Conservation (phyloP, 768 basidiomycete species). For the Auriscalpium microsporum region DNA sequence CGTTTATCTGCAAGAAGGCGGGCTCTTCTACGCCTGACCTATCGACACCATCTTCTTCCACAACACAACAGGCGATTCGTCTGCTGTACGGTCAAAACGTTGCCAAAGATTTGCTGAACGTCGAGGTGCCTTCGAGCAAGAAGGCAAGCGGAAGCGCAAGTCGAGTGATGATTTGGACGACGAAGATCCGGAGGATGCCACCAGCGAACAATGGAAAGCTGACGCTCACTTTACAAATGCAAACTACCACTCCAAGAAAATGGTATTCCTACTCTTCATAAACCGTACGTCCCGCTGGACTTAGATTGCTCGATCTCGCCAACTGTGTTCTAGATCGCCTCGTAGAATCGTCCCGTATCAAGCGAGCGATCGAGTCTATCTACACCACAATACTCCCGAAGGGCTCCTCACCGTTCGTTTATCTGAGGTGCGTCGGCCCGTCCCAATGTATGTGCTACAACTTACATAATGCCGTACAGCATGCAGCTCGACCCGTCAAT, state of each 20-base stretch:
- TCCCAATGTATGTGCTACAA: neutral
- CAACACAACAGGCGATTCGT: conserved; percentile 61
- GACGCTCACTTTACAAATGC: conserved; percentile 76
- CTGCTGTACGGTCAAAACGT: conserved; percentile 75
- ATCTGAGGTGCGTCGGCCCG: conserved; percentile 60
- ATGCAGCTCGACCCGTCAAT: conserved; percentile 76
- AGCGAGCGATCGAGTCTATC: conserved; percentile 77
- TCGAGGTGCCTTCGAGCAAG: conserved; percentile 25
- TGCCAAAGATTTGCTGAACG: conserved; percentile 62
- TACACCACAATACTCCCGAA: conserved; percentile 85
- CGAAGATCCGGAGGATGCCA: conserved; percentile 23
- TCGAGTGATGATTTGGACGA: conserved; percentile 13
- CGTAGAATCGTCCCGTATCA: conserved; percentile 83
- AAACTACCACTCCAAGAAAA: conserved; percentile 86
- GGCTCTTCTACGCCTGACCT: conserved; percentile 72
- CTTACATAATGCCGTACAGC: conserved; percentile 30
- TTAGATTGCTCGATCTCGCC: neutral
- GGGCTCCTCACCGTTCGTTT: conserved; percentile 85
- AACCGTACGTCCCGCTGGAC: conserved; percentile 54
- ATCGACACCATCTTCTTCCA: conserved; percentile 65
- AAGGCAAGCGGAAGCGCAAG: conserved; percentile 13
- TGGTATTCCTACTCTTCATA: conserved; percentile 82
- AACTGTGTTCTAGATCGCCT: conserved; percentile 59
- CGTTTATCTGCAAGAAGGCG: conserved; percentile 84
- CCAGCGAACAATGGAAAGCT: conserved; percentile 53